phyloP scores from a whole-genome alignment of 345 rosid species.

The Brassica carinata region DNA sequence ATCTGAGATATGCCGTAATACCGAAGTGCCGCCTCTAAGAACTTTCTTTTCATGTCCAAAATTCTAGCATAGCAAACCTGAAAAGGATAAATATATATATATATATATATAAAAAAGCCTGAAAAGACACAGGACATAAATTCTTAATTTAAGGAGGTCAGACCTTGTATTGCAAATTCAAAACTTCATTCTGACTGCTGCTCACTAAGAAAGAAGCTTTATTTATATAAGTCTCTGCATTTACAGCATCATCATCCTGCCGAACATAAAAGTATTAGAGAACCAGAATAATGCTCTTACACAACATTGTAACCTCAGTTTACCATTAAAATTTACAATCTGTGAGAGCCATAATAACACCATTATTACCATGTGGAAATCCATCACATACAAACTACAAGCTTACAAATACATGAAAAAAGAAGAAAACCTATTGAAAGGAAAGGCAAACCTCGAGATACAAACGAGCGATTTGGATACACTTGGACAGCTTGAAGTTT shows the following conservation, averaged over 20 bases:
- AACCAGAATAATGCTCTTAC: neutral
- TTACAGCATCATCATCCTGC: conserved; percentile 98
- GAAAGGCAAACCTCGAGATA: conserved; percentile 79
- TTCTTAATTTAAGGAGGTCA: conserved; percentile 4
- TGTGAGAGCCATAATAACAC: neutral
- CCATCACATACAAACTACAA: neutral
- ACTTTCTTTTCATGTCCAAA: conserved; percentile 94
- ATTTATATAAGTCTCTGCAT: conserved; percentile 92
- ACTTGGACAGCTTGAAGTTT: conserved; percentile 79
- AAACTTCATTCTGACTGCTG: conserved; percentile 89
- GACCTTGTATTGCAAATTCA: conserved; percentile 93
- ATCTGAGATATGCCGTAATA: conserved; percentile 93
- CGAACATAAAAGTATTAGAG: conserved; percentile 23
- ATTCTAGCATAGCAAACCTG: conserved; percentile 97
- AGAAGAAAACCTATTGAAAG: conserved; percentile 6
- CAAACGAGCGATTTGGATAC: conserved; percentile 94
- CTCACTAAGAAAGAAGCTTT: conserved; percentile 98
- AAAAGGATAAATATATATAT: neutral
- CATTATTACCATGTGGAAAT: neutral
- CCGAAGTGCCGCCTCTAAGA: conserved; percentile 92
- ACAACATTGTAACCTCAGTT: conserved; percentile 8
- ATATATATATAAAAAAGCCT: neutral
- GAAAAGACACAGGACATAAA: neutral
- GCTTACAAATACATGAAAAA: neutral
- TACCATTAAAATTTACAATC: neutral